Evolutionary conservation across 768 basidiomycete species (phyloP).

Genomic region (Mycena olivaceomarginata): DNA sequence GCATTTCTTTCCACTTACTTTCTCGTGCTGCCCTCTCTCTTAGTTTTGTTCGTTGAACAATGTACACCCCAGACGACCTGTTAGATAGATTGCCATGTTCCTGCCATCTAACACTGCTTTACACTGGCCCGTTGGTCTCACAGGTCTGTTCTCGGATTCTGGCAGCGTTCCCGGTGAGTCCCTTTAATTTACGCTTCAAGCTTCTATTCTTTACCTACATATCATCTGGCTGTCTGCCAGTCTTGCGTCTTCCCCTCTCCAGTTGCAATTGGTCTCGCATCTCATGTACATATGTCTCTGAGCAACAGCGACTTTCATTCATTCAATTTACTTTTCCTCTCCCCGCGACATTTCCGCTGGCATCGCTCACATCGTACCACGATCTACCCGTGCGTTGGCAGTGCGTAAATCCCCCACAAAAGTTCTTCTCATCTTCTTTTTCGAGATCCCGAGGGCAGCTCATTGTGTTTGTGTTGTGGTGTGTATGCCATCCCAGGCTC

Average conservation of each 20-base stretch:
- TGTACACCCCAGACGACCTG: not conserved
- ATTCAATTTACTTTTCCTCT: not conserved
- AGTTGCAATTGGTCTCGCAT: not conserved
- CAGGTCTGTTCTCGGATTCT: constrained; percentile 4
- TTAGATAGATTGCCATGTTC: not conserved
- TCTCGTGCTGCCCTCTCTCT: not conserved
- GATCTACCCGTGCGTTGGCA: constrained; percentile 1
- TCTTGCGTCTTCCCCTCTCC: not conserved
- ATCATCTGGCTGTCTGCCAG: not conserved
- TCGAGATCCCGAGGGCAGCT: not conserved
- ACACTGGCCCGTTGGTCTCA: not conserved
- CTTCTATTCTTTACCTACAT: not conserved
- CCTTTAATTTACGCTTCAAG: not conserved
- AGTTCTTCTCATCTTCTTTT: not conserved
- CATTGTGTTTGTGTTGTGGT: constrained; percentile 1
- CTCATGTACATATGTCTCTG: not conserved
- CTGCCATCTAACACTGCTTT: not conserved
- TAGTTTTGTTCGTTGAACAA: not conserved
- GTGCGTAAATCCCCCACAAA: not conserved
- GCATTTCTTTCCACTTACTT: not conserved
- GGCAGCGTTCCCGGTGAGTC: constrained; percentile 6
- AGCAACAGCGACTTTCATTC: not conserved
- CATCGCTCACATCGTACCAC: not conserved
- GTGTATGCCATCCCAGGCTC: not conserved
- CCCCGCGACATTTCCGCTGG: not conserved